A percentile compares a stretch with the other conserved stretches of the same genome.
These are phyloP conservation scores for Bifiguratus adelaidae DNA, from an alignment of 192 early-diverging fungal genomes.

Conservation along the genomic window DNA sequence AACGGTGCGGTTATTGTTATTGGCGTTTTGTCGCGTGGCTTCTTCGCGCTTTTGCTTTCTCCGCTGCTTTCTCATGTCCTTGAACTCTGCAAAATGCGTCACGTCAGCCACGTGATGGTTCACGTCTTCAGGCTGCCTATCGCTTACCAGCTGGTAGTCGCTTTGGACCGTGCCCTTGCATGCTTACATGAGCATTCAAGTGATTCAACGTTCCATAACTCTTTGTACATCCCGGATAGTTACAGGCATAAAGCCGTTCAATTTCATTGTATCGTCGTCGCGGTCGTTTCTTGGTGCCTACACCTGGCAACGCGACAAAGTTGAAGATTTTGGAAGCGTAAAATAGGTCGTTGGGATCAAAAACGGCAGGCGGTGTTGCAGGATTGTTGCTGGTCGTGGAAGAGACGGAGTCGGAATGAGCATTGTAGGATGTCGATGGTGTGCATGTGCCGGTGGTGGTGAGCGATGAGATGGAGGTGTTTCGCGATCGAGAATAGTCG, in stretches of 20 bases:
- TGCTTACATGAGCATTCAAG: slow-evolving; percentile 44
- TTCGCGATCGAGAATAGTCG: neutral
- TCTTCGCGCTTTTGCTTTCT: slow-evolving; percentile 37
- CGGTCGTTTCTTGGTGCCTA: slow-evolving; percentile 42
- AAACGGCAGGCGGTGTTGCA: neutral
- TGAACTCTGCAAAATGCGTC: slow-evolving; percentile 28
- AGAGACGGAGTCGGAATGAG: neutral
- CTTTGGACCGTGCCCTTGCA: slow-evolving; percentile 50
- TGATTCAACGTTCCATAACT: slow-evolving; percentile 51
- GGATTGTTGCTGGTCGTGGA: neutral
- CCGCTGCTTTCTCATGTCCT: slow-evolving; percentile 45
- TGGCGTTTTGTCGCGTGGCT: no score
- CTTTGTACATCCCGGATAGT: slow-evolving; percentile 37
- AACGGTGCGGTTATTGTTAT: no score
- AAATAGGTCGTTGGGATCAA: neutral
- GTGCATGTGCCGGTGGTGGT: neutral
- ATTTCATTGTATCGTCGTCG: slow-evolving; percentile 47
- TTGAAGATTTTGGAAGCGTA: slow-evolving; percentile 21
- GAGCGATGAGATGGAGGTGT: neutral
- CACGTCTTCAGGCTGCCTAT: neutral
- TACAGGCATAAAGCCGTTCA: slow-evolving; percentile 48
- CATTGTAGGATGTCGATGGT: neutral
- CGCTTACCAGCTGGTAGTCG: slow-evolving; percentile 32
- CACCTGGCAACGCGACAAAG: slow-evolving; percentile 31
- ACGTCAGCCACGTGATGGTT: neutral